Base-by-base conservation (phyloP, 345 rosid genomes). In the Brassica juncea region DNA sequence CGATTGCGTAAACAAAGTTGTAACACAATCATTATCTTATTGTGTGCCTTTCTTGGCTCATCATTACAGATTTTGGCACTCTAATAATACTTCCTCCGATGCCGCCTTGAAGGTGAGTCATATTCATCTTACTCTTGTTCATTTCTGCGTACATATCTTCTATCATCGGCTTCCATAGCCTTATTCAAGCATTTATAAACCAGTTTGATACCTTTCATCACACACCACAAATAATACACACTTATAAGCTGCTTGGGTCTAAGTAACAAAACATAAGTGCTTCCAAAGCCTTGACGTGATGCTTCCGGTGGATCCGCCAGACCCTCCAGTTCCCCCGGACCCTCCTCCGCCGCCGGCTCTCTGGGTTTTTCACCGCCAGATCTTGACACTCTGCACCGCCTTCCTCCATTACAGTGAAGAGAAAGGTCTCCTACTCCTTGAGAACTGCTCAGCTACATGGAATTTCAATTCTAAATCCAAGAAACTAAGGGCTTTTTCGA, bases 101-200 rank as follows among this genome's bases (percentile, higher is more conserved):
- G 47, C 69, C 47, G 49, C 72, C 47, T 60, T 77, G 83, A 79
- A 73, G 35, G 34, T 66, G 78, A 42, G 73, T 82, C 47, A 61
- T 68, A 61, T 32, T 74, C 0, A 34, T 10, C 70, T 90, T 90
- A 77, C 92, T 84, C 79, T 84, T 74, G 84, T 90, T 94, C 95
- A 91, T 87, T 77, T 94, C 97, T 0, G 86, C 86, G 71, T 92
- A 91, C 99, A 94, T 94, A 49, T 94, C 99, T 85, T 92, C 99
- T 8, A 94, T 94, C 99, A 92, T 87, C 10, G 99, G 99, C 79
- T 94, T 94, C 99, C 99, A 94, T 35, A 94, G 87, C 2, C 99
- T 93, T 68, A 94, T 97, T 0, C 99, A 88, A 1, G 99, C 99
- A 64, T 94, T 94, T 77, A 94, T 94, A 77, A 94, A 94, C 99